These are phyloP conservation scores for Hemileccinum rubropunctum DNA, from an alignment of 768 basidiomycete species.

Conservation along the genomic window DNA sequence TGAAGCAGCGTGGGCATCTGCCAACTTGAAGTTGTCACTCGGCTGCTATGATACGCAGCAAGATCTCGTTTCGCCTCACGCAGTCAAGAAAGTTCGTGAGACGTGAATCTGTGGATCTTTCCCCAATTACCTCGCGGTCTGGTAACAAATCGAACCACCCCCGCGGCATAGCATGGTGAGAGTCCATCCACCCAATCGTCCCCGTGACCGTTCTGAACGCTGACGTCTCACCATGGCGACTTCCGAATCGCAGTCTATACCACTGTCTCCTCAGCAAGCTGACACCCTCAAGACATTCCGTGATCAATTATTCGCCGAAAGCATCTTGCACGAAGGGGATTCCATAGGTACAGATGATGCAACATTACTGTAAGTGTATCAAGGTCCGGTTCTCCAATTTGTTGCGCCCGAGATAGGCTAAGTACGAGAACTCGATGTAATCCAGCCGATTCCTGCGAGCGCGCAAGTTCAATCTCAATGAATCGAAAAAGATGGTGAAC, in stretches of 20 bases:
- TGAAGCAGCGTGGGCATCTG: too few species aligned
- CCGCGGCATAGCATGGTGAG: neutral
- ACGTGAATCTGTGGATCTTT: too few species aligned
- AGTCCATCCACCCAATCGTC: too few species aligned
- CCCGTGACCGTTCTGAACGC: neutral
- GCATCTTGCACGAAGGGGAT: conserved; percentile 56
- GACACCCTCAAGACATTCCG: conserved; percentile 51
- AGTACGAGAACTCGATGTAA: neutral
- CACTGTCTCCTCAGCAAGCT: conserved; percentile 25
- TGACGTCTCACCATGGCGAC: conserved; percentile 11
- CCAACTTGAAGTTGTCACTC: too few species aligned
- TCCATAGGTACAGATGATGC: conserved; percentile 58
- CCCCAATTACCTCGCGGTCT: neutral
- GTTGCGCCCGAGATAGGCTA: neutral
- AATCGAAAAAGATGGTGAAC: conserved; percentile 61
- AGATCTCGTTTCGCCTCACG: too few species aligned
- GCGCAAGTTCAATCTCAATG: conserved; percentile 57
- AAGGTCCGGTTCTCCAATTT: neutral
- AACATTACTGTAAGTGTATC: conserved; percentile 53
- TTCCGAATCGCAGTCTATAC: neutral
- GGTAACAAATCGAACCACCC: conserved; percentile 3
- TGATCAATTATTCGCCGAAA: conserved; percentile 48
- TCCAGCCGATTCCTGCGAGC: conserved; percentile 74
- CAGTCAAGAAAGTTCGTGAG: too few species aligned
- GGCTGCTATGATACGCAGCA: too few species aligned